Percentiles rank a stretch among this genome's conserved stretches.
phyloP scores from a whole-genome alignment of 768 basidiomycete genomes.

The Lentinula sp. region DNA sequence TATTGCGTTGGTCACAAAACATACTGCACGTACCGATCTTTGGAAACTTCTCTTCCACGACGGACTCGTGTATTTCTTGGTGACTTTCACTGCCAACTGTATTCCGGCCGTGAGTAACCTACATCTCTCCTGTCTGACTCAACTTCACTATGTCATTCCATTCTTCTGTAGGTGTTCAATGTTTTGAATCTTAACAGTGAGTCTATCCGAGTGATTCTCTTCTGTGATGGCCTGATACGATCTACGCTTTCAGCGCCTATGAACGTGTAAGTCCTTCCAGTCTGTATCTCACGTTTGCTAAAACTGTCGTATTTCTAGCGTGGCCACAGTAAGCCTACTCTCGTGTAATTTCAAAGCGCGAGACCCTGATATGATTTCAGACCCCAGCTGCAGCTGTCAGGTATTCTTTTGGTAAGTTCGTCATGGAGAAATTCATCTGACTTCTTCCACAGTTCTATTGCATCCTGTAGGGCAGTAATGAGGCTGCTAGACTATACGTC shows the following conservation, averaged over 20 bases:
- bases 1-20: constrained; percentile 43
- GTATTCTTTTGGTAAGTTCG: constrained; percentile 24
- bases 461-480: constrained; percentile 65
- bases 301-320: constrained; percentile 23
- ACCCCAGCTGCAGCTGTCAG: constrained; percentile 63
- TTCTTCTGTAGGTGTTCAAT: constrained; percentile 39
- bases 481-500: constrained; percentile 52
- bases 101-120: constrained; percentile 52
- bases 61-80: constrained; percentile 63
- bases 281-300: background rate
- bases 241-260: constrained; percentile 37
- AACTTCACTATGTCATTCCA: background rate
- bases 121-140: constrained; percentile 1
- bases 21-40: constrained; percentile 51
- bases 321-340: constrained; percentile 40
- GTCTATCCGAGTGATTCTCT: constrained; percentile 11
- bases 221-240: background rate
- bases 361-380: constrained; percentile 18
- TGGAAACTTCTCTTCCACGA: constrained; percentile 70
- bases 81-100: constrained; percentile 60
- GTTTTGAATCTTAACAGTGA: constrained; percentile 55
- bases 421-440: constrained; percentile 3
- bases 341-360: background rate
- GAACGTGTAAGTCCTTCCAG: constrained; percentile 45
- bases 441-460: constrained; percentile 37